These are phyloP conservation scores for Skeletonema grethae DNA, from an alignment of 108 stramenopile genomes.

Conservation along the genomic window DNA sequence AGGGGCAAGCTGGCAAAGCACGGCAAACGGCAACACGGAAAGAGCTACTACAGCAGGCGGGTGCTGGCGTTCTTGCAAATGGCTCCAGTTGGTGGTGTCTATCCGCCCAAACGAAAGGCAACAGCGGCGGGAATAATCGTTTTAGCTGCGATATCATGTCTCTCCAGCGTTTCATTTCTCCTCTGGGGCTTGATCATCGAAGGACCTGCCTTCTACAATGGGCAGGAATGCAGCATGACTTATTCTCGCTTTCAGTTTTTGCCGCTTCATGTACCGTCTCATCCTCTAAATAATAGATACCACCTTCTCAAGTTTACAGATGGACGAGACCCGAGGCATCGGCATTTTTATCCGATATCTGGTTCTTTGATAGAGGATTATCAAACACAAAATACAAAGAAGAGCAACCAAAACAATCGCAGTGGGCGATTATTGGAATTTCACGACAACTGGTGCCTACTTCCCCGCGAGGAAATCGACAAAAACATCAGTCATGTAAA, in stretches of 20 bases:
- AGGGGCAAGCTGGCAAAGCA: no score
- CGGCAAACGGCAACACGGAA: no score
- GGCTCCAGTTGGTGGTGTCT: no score
- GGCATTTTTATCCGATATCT: slow-evolving; percentile 32
- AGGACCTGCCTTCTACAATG: slow-evolving; percentile 57
- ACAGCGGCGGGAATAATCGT: background rate
- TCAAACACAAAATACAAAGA: slow-evolving; percentile 15
- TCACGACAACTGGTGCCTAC: slow-evolving; percentile 39
- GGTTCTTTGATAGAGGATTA: slow-evolving; percentile 33
- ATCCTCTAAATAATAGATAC: slow-evolving; percentile 37
- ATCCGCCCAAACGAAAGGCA: no score
- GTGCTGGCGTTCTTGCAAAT: no score
- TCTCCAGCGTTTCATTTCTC: slow-evolving; percentile 16
- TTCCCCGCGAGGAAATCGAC: slow-evolving; percentile 16
- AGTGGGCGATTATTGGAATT: slow-evolving; percentile 33
- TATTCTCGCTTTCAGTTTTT: slow-evolving; percentile 53
- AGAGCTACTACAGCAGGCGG: no score
- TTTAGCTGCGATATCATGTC: slow-evolving; percentile 20
- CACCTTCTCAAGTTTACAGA: slow-evolving; percentile 76
- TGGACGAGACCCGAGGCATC: slow-evolving; percentile 66
- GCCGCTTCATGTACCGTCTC: slow-evolving; percentile 33
- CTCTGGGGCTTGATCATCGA: slow-evolving; percentile 31
- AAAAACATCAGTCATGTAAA: slow-evolving; percentile 3
- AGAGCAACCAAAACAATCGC: slow-evolving; percentile 1
- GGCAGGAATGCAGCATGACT: slow-evolving; percentile 80